phyloP scores from a whole-genome alignment of 140 eudicot genomes.

The Senecio squalidus region DNA sequence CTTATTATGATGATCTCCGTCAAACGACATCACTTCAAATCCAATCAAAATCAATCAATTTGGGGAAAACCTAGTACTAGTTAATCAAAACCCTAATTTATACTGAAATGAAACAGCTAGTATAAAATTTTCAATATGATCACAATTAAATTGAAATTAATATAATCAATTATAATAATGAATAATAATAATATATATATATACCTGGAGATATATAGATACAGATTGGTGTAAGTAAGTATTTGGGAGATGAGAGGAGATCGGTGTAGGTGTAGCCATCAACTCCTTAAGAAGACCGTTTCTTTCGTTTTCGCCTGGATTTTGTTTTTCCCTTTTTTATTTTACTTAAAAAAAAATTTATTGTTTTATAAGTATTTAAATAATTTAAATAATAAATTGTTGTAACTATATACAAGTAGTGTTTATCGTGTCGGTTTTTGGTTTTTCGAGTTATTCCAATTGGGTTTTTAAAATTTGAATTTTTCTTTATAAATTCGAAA shows the following conservation, averaged over 20 bases:
- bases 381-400: too few relatives aligned
- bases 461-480: too few relatives aligned
- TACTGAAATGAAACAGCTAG: neutral
- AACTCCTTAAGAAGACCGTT: conserved; percentile 39
- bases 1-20: conserved; percentile 46
- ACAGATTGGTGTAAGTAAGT: neutral
- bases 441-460: too few relatives aligned
- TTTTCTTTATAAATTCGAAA: too few relatives aligned
- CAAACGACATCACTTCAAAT: conserved; percentile 60
- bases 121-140: conserved; percentile 19
- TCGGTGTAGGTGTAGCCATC: conserved; percentile 40
- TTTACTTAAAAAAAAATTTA: too few relatives aligned
- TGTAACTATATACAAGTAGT: neutral
- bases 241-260: conserved; percentile 17
- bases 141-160: neutral
- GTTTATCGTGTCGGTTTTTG: too few relatives aligned
- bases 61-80: too few relatives aligned
- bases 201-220: conserved; percentile 19
- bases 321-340: conserved; percentile 18
- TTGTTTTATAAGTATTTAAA: too few relatives aligned
- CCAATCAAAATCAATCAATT: conserved; percentile 8
- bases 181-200: neutral
- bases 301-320: conserved; percentile 36
- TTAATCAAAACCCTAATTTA: neutral
- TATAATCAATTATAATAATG: neutral